A percentile compares a stretch with the other conserved stretches of the same genome.
Conservation (phyloP, 148 eudicot genomes). For the Fagopyrum homotropicum region DNA sequence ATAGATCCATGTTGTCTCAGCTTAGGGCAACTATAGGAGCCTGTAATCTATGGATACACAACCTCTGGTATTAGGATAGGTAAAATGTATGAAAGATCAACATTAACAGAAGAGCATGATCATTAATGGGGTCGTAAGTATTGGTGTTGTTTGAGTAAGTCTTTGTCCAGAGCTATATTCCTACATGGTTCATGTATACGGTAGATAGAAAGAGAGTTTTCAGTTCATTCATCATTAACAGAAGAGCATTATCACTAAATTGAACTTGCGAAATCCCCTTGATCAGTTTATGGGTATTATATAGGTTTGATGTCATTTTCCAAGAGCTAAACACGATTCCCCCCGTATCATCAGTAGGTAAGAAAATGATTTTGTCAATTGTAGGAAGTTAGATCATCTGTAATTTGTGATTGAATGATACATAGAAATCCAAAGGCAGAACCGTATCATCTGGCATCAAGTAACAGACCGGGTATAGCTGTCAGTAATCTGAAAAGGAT, state of each 20-base stretch:
- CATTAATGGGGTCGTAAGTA: too few species aligned
- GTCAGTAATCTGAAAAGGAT: neutral
- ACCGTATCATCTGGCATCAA: neutral
- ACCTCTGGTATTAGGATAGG: neutral
- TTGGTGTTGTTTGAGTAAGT: neutral
- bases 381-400: neutral
- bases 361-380: neutral
- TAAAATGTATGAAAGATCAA: neutral
- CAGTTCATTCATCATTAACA: neutral
- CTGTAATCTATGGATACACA: neutral
- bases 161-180: neutral
- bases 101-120: too few species aligned
- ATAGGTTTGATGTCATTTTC: neutral
- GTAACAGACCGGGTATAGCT: neutral
- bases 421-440: neutral
- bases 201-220: neutral
- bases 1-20: neutral
- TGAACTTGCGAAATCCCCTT: neutral
- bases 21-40: neutral
- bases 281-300: neutral
- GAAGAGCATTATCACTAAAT: neutral
- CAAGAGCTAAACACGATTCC: neutral
- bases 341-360: neutral
- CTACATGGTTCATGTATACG: neutral
- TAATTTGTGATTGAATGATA: neutral